Conservation (phyloP, 2,329 filamentous ascomycete species). For the Neofusicoccum ribis region DNA sequence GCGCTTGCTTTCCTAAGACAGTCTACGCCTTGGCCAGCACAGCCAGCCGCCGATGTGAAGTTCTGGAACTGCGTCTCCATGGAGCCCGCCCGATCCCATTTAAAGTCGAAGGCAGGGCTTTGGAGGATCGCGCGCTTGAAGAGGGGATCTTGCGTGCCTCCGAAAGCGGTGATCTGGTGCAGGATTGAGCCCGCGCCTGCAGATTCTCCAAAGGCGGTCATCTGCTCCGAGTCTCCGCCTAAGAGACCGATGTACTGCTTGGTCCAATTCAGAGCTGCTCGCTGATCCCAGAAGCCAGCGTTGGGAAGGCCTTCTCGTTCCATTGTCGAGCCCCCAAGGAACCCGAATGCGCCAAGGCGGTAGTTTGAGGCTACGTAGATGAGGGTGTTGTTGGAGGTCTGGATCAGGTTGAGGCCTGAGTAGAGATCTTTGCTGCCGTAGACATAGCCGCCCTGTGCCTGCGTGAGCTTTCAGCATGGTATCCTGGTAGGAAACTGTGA, state of each 20-base stretch:
- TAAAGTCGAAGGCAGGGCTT: constrained; percentile 32
- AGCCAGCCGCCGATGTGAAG: constrained; percentile 32
- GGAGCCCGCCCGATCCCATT: constrained; percentile 26
- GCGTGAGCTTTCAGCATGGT: constrained; percentile 28
- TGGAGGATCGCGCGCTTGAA: constrained; percentile 41
- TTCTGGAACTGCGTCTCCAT: constrained; percentile 29
- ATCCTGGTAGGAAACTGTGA: no score
- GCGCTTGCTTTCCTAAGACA: constrained; percentile 32
- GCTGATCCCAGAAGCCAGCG: constrained; percentile 41
- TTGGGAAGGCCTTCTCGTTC: constrained; percentile 47
- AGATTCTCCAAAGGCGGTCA: constrained; percentile 54
- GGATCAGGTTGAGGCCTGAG: constrained; percentile 40
- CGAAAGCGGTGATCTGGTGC: constrained; percentile 51
- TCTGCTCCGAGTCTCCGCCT: constrained; percentile 48
- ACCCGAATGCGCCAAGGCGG: constrained; percentile 46
- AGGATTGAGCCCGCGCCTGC: constrained; percentile 54
- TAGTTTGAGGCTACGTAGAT: constrained; percentile 54
- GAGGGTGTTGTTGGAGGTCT: constrained; percentile 42
- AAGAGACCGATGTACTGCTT: constrained; percentile 48
- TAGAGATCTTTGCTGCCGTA: constrained; percentile 47
- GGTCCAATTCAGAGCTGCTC: constrained; percentile 52
- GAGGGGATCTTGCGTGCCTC: constrained; percentile 46
- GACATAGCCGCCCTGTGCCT: constrained; percentile 32
- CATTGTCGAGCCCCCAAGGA: constrained; percentile 48
- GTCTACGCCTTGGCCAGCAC: constrained; percentile 32